These are phyloP conservation scores for Cryptococcus sp. DNA, from an alignment of 1,284 basidiomycete genomes.

Conservation along the genomic window DNA sequence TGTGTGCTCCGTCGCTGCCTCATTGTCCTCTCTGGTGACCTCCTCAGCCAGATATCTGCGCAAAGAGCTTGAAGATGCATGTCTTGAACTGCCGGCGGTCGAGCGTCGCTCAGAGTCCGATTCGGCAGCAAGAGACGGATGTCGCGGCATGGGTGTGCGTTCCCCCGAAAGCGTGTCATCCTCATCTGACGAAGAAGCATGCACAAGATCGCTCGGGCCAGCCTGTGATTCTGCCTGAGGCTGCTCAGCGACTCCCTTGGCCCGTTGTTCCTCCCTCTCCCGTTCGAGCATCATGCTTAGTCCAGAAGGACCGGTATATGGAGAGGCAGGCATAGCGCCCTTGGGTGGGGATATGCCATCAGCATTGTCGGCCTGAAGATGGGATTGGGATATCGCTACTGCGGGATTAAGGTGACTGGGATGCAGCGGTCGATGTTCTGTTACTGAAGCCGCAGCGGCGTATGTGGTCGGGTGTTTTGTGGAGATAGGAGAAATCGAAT, in stretches of 20 bases:
- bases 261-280: conserved; percentile 22
- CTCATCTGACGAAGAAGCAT: neutral
- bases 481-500: conserved; percentile 9
- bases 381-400: conserved; percentile 1
- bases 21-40: conserved; percentile 17
- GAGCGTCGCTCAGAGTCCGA: neutral
- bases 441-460: neutral
- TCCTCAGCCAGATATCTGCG: conserved; percentile 24
- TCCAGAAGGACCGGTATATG: conserved; percentile 34
- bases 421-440: conserved; percentile 30
- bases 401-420: conserved; percentile 36
- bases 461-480: conserved; percentile 4
- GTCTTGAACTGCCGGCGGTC: conserved; percentile 2
- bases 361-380: neutral
- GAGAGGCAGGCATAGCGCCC: conserved; percentile 17
- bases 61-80: conserved; percentile 23
- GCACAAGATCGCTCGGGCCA: neutral
- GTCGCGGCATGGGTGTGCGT: conserved; percentile 13
- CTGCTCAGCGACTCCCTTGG: neutral
- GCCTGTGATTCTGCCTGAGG: neutral
- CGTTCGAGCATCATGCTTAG: conserved; percentile 46
- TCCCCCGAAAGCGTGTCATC: conserved; percentile 15
- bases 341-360: conserved; percentile 24
- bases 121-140: conserved; percentile 5
- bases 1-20: conserved; percentile 26